A percentile compares a stretch with the other conserved stretches of the same genome.
Evolutionary conservation across 2,329 filamentous ascomycete genomes (phyloP).

Genomic region (Knufia fluminis): DNA sequence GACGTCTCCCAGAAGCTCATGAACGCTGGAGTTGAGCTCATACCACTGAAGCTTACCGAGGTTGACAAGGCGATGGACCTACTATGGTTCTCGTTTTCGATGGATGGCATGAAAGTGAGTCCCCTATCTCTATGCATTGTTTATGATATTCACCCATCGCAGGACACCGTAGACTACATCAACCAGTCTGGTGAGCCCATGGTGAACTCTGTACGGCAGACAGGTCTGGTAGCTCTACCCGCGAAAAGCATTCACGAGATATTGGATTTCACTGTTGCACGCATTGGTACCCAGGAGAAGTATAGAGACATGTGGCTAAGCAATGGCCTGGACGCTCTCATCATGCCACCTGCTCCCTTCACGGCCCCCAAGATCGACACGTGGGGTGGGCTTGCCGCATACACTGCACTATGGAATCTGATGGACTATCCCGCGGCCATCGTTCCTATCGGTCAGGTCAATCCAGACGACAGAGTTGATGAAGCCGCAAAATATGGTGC

Average conservation of each 20-base stretch:
- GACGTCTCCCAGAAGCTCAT: constrained; percentile 30
- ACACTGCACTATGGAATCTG: constrained; percentile 49
- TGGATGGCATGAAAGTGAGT: constrained; percentile 13
- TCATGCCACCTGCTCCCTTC: constrained; percentile 55
- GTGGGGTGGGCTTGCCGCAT: constrained; percentile 47
- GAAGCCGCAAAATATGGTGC: constrained; percentile 10
- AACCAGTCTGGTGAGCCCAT: constrained; percentile 13
- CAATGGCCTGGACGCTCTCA: constrained; percentile 48
- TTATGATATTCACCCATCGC: not conserved
- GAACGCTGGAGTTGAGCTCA: constrained; percentile 37
- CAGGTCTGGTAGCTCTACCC: constrained; percentile 12
- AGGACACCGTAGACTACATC: constrained; percentile 11
- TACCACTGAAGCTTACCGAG: constrained; percentile 29
- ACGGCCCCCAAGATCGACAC: constrained; percentile 52
- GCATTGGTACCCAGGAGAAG: constrained; percentile 13
- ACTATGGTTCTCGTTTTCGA: constrained; percentile 12
- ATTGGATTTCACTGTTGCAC: constrained; percentile 10
- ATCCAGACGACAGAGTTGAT: constrained; percentile 37
- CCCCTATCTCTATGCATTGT: not conserved
- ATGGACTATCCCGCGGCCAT: constrained; percentile 52
- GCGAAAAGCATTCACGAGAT: constrained; percentile 10
- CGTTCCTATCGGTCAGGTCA: constrained; percentile 45
- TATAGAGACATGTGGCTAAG: constrained; percentile 24
- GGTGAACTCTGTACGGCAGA: constrained; percentile 11
- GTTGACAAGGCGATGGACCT: constrained; percentile 11